These are phyloP conservation scores for Meira nashicola DNA, from an alignment of 1,284 basidiomycete species.

Conservation along the genomic window DNA sequence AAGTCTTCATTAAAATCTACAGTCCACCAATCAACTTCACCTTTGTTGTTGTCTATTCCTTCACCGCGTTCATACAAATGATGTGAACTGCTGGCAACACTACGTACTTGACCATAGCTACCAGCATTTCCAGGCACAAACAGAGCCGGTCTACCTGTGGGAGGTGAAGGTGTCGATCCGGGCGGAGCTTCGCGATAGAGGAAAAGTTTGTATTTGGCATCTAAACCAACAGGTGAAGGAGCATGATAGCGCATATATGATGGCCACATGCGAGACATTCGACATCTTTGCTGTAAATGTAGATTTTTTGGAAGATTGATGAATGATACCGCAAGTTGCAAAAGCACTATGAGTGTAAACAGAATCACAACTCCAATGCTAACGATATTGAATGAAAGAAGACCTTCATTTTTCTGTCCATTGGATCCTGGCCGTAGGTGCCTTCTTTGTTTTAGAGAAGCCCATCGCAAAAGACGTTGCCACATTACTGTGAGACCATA, in stretches of 20 bases:
- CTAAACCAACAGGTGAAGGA: constrained; percentile 67
- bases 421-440: too few relatives aligned
- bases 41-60: background rate
- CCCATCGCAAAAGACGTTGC: too few relatives aligned
- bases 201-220: constrained; percentile 73
- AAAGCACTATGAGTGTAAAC: too few relatives aligned
- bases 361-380: too few relatives aligned
- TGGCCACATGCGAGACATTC: constrained; percentile 96
- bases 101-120: constrained; percentile 86
- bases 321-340: constrained; percentile 19
- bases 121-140: constrained; percentile 98
- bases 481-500: too few relatives aligned
- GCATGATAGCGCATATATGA: constrained; percentile 65
- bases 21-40: constrained; percentile 39
- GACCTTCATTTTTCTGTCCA: too few relatives aligned
- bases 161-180: constrained; percentile 16
- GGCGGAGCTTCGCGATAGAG: constrained; percentile 75
- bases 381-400: too few relatives aligned
- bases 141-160: constrained; percentile 64
- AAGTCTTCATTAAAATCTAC: constrained; percentile 97
- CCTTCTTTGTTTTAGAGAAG: too few relatives aligned
- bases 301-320: constrained; percentile 26
- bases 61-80: constrained; percentile 59
- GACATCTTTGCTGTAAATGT: constrained; percentile 60
- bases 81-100: constrained; percentile 87